phyloP scores from a whole-genome alignment of 2,329 filamentous ascomycete genomes.

The Amylocarpus encephaloides region DNA sequence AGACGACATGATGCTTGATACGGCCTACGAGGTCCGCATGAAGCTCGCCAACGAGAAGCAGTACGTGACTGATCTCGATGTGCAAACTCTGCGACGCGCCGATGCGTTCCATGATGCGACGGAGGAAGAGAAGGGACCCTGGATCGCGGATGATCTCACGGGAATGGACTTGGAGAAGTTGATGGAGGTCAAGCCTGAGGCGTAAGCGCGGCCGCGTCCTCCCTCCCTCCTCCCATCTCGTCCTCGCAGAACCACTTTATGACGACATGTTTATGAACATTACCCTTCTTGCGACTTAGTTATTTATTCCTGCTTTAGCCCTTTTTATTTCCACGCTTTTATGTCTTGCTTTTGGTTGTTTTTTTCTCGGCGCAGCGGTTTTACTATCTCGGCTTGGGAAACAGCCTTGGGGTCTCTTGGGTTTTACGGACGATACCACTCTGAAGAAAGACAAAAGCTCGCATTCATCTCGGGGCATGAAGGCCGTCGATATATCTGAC shows the following conservation, averaged over 20 bases:
- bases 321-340: slow-evolving; percentile 4
- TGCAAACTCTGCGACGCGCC: slow-evolving; percentile 83
- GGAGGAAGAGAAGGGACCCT: slow-evolving; percentile 80
- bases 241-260: slow-evolving; percentile 2
- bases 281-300: slow-evolving; percentile 16
- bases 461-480: slow-evolving; percentile 13
- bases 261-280: slow-evolving; percentile 20
- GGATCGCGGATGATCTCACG: slow-evolving; percentile 67
- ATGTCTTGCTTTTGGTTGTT: slow-evolving; percentile 3
- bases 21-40: slow-evolving; percentile 87
- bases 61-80: slow-evolving; percentile 89
- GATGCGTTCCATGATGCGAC: slow-evolving; percentile 75
- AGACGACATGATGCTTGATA: slow-evolving; percentile 98
- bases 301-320: slow-evolving; percentile 8
- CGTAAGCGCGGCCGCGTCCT: slow-evolving; percentile 6
- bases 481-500: slow-evolving; percentile 1
- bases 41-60: slow-evolving; percentile 55
- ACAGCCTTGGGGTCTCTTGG: neutral
- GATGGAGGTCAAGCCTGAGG: slow-evolving; percentile 39
- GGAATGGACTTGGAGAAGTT: slow-evolving; percentile 55
- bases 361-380: slow-evolving; percentile 14
- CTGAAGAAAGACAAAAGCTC: slow-evolving; percentile 19
- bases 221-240: too few species aligned
- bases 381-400: neutral
- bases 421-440: slow-evolving; percentile 23